These are phyloP conservation scores for Nyctanthes arbortristis DNA, from an alignment of 257 asterid species.

Conservation along the genomic window DNA sequence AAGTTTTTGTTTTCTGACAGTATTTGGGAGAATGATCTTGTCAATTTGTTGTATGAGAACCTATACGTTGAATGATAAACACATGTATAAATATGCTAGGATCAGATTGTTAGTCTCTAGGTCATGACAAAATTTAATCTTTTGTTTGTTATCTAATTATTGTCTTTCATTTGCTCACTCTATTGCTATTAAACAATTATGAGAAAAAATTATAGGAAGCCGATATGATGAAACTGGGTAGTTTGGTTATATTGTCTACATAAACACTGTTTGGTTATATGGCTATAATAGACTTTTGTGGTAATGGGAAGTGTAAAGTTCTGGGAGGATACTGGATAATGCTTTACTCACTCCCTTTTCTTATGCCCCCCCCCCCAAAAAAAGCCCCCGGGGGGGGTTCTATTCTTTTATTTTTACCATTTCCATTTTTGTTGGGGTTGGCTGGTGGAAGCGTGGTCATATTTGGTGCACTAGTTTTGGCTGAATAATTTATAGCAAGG, in stretches of 20 bases:
- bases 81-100: background rate
- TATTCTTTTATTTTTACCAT: no score
- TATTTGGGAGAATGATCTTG: no score
- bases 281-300: background rate
- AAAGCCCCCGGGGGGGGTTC: no score
- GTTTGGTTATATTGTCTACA: background rate
- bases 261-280: background rate
- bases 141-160: background rate
- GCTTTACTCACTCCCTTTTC: no score
- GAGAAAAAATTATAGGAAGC: background rate
- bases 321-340: background rate
- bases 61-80: no score
- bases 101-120: background rate
- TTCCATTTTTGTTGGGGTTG: background rate
- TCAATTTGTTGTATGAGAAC: no score
- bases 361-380: no score
- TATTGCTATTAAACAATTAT: background rate
- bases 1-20: no score
- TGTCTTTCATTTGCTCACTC: background rate
- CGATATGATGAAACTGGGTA: background rate
- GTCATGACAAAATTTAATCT: background rate
- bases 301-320: background rate
- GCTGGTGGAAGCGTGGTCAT: background rate
- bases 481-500: background rate
- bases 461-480: background rate